These are phyloP conservation scores for Penstemon newberryi DNA, from an alignment of 257 asterid genomes.

Conservation along the genomic window DNA sequence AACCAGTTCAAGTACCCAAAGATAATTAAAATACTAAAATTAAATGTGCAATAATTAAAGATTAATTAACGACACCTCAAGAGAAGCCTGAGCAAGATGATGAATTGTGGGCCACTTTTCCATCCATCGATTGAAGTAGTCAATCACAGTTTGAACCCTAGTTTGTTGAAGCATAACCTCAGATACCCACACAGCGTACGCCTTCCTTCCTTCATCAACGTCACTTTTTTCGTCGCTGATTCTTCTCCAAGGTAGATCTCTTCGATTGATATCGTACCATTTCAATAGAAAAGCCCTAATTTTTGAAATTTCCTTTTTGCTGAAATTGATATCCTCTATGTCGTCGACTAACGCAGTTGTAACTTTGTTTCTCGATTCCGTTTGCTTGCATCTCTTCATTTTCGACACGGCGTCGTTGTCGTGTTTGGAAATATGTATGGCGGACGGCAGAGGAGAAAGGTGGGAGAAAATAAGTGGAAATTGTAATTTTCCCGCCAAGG, in stretches of 20 bases:
- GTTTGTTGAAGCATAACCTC: conserved; percentile 99
- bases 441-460: conserved; percentile 34
- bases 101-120: conserved; percentile 86
- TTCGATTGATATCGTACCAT: conserved; percentile 74
- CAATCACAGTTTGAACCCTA: conserved; percentile 90
- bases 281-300: conserved; percentile 75
- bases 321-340: conserved; percentile 75
- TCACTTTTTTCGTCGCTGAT: conserved; percentile 38
- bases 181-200: conserved; percentile 97
- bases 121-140: conserved; percentile 89
- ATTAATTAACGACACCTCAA: conserved; percentile 50
- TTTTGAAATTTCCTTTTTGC: conserved; percentile 41
- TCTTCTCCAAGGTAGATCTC: conserved; percentile 96
- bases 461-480: conserved; percentile 16
- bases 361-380: conserved; percentile 24
- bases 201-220: conserved; percentile 54
- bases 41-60: neutral
- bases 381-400: conserved; percentile 54
- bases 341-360: conserved; percentile 50
- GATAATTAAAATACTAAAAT: neutral
- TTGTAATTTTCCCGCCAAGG: conserved; percentile 54
- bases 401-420: conserved; percentile 2
- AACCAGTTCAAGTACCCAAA: neutral
- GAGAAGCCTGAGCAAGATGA: conserved; percentile 79
- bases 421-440: neutral